These are phyloP conservation scores for Stipa capillata DNA, from an alignment of 176 grass and related monocot genomes.

Conservation along the genomic window DNA sequence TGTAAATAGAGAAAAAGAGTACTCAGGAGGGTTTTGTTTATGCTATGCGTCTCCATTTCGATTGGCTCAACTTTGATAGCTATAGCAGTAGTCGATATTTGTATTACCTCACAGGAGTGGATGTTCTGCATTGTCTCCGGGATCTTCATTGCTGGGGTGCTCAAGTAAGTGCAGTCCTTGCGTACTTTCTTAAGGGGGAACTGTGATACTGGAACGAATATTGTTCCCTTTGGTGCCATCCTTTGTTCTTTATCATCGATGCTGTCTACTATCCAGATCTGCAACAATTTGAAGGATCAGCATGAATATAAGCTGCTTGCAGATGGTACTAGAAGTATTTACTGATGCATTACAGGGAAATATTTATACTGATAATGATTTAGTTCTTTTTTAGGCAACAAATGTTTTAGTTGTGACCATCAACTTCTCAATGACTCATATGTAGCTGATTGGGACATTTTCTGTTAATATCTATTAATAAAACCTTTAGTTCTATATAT, in stretches of 20 bases:
- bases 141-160: constrained; percentile 80
- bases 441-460: background rate
- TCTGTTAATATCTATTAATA: background rate
- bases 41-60: background rate
- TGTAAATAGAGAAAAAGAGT: background rate
- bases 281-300: background rate
- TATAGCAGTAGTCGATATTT: background rate
- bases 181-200: constrained; percentile 64
- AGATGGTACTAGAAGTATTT: background rate
- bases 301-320: background rate
- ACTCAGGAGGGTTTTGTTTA: background rate
- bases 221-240: constrained; percentile 53
- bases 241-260: constrained; percentile 56
- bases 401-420: background rate
- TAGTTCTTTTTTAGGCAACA: background rate
- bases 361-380: background rate
- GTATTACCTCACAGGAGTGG: constrained; percentile 73
- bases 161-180: constrained; percentile 70
- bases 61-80: background rate
- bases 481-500: background rate
- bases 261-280: constrained; percentile 79
- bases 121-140: constrained; percentile 70
- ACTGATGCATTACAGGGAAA: background rate
- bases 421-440: background rate
- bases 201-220: constrained; percentile 62